phyloP scores from a whole-genome alignment of 306 rosid species.

The Casuarina equisetifolia region DNA sequence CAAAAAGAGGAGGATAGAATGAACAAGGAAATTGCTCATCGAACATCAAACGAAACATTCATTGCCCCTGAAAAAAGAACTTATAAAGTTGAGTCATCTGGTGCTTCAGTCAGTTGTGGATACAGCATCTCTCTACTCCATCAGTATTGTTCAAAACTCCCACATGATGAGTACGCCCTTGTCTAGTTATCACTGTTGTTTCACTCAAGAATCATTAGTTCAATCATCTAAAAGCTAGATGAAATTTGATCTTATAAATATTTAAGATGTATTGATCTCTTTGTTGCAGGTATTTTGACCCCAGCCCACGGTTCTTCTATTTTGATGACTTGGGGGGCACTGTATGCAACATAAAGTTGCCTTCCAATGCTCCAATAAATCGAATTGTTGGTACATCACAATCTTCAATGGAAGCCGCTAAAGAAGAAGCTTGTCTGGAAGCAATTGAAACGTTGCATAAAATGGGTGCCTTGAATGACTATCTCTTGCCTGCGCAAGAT shows the following conservation, averaged over 20 bases:
- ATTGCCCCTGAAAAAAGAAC: slow-evolving; percentile 53
- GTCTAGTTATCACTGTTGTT: slow-evolving; percentile 26
- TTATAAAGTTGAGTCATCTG: slow-evolving; percentile 70
- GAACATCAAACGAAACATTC: slow-evolving; percentile 63
- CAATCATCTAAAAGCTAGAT: slow-evolving; percentile 21
- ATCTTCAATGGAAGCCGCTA: slow-evolving; percentile 68
- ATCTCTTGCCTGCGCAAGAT: slow-evolving; percentile 67
- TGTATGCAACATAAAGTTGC: slow-evolving; percentile 66
- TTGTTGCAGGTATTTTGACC: slow-evolving; percentile 73
- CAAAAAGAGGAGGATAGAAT: slow-evolving; percentile 60
- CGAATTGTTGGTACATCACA: slow-evolving; percentile 59
- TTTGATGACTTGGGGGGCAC: slow-evolving; percentile 73
- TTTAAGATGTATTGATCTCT: slow-evolving; percentile 24
- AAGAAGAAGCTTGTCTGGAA: slow-evolving; percentile 76
- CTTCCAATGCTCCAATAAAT: slow-evolving; percentile 80
- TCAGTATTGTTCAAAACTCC: slow-evolving; percentile 84
- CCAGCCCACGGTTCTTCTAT: slow-evolving; percentile 70
- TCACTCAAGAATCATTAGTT: slow-evolving; percentile 17
- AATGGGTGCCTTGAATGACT: slow-evolving; percentile 71
- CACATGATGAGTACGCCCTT: slow-evolving; percentile 81
- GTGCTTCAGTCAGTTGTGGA: slow-evolving; percentile 75
- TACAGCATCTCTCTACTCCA: slow-evolving; percentile 80
- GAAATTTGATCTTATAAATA: slow-evolving; percentile 7
- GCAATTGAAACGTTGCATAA: slow-evolving; percentile 88
- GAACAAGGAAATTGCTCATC: slow-evolving; percentile 59